Conservation (phyloP, 2,329 filamentous ascomycete genomes). For the Fusarium newnesense region DNA sequence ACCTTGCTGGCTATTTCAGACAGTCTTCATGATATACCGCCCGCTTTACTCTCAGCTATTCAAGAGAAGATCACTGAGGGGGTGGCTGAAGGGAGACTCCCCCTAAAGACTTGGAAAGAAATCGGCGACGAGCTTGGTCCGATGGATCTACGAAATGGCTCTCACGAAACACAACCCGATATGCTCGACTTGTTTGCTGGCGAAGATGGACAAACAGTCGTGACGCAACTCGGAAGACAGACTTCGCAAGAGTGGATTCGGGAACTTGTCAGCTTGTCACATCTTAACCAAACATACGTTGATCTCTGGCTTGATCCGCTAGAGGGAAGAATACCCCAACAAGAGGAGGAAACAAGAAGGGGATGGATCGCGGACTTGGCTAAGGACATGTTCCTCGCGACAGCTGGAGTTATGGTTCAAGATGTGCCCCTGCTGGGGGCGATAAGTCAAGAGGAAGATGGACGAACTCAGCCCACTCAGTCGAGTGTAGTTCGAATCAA, state of each 20-base stretch:
- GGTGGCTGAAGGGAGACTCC: slow-evolving; percentile 38
- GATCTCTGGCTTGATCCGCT: slow-evolving; percentile 48
- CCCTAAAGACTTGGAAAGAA: slow-evolving; percentile 50
- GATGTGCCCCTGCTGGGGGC: slow-evolving; percentile 46
- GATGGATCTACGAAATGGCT: neutral
- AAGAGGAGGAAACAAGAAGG: slow-evolving; percentile 39
- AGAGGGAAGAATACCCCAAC: slow-evolving; percentile 36
- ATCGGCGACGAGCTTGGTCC: slow-evolving; percentile 28
- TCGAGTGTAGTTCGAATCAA: slow-evolving; percentile 32
- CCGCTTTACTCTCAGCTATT: slow-evolving; percentile 42
- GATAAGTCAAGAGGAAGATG: slow-evolving; percentile 6
- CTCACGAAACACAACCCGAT: slow-evolving; percentile 43
- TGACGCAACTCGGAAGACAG: slow-evolving; percentile 46
- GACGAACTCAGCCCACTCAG: slow-evolving; percentile 18
- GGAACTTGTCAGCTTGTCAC: slow-evolving; percentile 42
- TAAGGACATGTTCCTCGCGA: slow-evolving; percentile 49
- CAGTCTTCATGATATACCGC: slow-evolving; percentile 41
- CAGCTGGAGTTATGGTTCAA: slow-evolving; percentile 50
- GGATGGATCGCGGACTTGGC: slow-evolving; percentile 49
- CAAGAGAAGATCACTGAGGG: slow-evolving; percentile 43
- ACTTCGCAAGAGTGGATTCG: slow-evolving; percentile 37
- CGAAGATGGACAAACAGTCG: slow-evolving; percentile 42
- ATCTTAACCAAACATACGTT: slow-evolving; percentile 44
- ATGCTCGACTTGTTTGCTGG: slow-evolving; percentile 45
- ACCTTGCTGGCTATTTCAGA: slow-evolving; percentile 23